Conservation (phyloP, 2,329 filamentous ascomycete genomes). For the Sphaerulina populicola region DNA sequence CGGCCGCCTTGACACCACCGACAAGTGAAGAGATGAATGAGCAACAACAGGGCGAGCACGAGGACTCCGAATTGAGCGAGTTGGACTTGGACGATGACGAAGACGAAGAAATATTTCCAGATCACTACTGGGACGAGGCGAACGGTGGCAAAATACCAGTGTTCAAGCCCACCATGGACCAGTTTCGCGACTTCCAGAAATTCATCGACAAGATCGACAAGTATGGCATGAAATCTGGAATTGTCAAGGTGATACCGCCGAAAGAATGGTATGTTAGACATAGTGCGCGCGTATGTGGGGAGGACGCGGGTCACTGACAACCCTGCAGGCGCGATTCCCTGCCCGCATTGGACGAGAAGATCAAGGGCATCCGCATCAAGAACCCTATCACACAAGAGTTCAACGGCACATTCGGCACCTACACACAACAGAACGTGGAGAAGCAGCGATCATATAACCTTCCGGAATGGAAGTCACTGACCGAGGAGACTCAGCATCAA, state of each 20-base stretch:
- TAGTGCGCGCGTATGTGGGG: conserved; percentile 7
- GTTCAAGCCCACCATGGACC: conserved; percentile 89
- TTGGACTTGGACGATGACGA: conserved; percentile 40
- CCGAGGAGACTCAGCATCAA: conserved; percentile 91
- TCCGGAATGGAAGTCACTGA: conserved; percentile 88
- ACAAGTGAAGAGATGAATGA: conserved; percentile 45
- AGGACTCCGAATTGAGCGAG: conserved; percentile 44
- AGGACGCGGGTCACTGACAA: conserved; percentile 15
- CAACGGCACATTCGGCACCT: conserved; percentile 87
- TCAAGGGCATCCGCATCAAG: conserved; percentile 87
- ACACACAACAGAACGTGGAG: conserved; percentile 93
- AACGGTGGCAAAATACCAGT: conserved; percentile 69
- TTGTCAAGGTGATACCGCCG: conserved; percentile 91
- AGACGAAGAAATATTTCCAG: conserved; percentile 58
- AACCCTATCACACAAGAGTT: conserved; percentile 99
- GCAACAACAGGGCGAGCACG: conserved; percentile 35
- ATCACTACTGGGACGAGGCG: conserved; percentile 66
- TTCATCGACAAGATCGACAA: conserved; percentile 86
- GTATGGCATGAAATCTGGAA: conserved; percentile 95
- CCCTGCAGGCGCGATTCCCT: conserved; percentile 56
- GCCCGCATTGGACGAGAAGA: conserved; percentile 68
- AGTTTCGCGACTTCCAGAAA: conserved; percentile 87
- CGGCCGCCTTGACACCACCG: conserved; percentile 43
- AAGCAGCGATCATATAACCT: conserved; percentile 94
- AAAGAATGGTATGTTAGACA: conserved; percentile 67